A percentile compares a stretch with the other conserved stretches of the same genome.
Evolutionary conservation across 495 filamentous ascomycete species (phyloP).

Genomic region (Monascus purpureus): DNA sequence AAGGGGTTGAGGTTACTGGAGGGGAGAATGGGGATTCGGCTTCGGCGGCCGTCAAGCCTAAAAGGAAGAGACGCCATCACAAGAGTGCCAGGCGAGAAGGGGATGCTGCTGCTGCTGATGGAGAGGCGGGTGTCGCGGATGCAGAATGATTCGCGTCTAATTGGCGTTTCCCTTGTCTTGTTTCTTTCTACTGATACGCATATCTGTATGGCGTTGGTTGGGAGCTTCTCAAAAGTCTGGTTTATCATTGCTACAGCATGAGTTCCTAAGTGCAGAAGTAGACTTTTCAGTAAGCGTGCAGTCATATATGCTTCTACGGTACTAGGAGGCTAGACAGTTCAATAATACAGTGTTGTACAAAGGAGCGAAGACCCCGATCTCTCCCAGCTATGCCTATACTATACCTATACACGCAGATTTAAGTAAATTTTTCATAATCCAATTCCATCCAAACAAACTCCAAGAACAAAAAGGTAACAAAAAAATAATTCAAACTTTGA

Average conservation of each 20-base stretch:
- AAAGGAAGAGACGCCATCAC: constrained; percentile 36
- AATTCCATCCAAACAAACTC: too few relatives aligned
- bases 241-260: background rate
- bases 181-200: background rate
- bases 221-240: background rate
- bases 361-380: too few relatives aligned
- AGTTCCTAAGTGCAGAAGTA: too few relatives aligned
- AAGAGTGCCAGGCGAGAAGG: constrained; percentile 14
- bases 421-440: too few relatives aligned
- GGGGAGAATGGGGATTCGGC: constrained; percentile 11
- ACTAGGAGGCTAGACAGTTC: too few relatives aligned
- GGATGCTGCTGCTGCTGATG: constrained; percentile 6
- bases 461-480: too few relatives aligned
- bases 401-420: too few relatives aligned
- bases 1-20: constrained; percentile 7
- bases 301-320: too few relatives aligned
- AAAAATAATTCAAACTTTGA: too few relatives aligned
- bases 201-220: constrained; percentile 1
- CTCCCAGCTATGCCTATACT: too few relatives aligned
- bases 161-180: background rate
- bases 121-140: background rate
- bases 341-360: too few relatives aligned
- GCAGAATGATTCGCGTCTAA: background rate
- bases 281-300: too few relatives aligned
- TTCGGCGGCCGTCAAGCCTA: constrained; percentile 18